Evolutionary conservation across 164 flowering plant genomes (phyloP).

Genomic region (Buxus sempervirens): DNA sequence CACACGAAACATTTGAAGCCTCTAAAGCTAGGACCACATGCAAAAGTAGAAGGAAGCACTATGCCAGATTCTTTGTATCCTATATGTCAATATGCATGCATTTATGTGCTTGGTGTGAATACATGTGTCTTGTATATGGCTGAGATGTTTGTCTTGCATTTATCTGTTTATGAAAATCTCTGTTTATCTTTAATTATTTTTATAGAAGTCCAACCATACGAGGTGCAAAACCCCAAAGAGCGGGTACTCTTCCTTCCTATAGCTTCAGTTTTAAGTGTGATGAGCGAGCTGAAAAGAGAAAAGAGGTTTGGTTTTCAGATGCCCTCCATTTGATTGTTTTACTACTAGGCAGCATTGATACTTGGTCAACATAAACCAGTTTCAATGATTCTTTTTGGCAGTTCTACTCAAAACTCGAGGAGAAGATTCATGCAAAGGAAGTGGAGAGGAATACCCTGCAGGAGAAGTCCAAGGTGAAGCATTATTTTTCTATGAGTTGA

Average conservation of each 20-base stretch:
- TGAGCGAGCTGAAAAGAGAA: slow-evolving; percentile 93
- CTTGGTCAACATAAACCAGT: slow-evolving; percentile 2
- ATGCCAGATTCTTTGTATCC: slow-evolving; percentile 66
- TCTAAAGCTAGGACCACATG: slow-evolving; percentile 30
- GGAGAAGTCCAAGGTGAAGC: slow-evolving; percentile 79
- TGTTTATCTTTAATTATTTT: slow-evolving; percentile 43
- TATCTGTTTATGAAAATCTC: neutral
- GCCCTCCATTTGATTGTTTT: neutral
- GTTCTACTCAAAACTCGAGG: slow-evolving; percentile 91
- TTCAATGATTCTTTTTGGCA: slow-evolving; percentile 23
- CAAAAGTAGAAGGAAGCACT: slow-evolving; percentile 38
- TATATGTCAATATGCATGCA: slow-evolving; percentile 7
- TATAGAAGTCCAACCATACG: slow-evolving; percentile 51
- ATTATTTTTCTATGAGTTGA: neutral
- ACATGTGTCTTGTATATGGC: too few relatives aligned
- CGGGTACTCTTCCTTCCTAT: slow-evolving; percentile 68
- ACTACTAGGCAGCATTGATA: neutral
- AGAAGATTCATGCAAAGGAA: slow-evolving; percentile 83
- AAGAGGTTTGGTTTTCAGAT: slow-evolving; percentile 52
- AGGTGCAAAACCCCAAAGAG: slow-evolving; percentile 50
- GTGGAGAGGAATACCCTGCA: slow-evolving; percentile 65
- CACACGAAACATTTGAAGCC: slow-evolving; percentile 43
- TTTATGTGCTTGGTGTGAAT: too few relatives aligned
- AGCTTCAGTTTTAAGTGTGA: slow-evolving; percentile 82
- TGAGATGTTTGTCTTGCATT: neutral